Evolutionary conservation across 2,329 filamentous ascomycete genomes (phyloP).

Genomic region (Clonostachys rhizophaga): DNA sequence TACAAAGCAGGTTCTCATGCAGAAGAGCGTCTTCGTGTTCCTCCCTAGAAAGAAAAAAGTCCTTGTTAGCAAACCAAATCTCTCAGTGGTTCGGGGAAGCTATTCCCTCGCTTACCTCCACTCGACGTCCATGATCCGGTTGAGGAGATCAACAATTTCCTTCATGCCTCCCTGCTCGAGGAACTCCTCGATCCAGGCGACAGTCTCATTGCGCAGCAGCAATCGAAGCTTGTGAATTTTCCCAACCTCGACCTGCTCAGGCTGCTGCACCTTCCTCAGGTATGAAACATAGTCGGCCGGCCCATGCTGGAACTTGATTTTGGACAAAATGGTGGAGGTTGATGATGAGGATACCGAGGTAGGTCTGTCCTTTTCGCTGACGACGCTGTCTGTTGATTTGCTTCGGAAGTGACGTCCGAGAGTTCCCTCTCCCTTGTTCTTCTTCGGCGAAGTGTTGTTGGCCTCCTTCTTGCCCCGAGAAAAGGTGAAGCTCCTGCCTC

Average conservation of each 20-base stretch:
- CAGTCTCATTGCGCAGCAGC: conserved; percentile 87
- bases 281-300: conserved; percentile 86
- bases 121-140: conserved; percentile 91
- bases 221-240: conserved; percentile 90
- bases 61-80: conserved; percentile 7
- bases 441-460: conserved; percentile 63
- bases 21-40: conserved; percentile 93
- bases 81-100: too few relatives aligned
- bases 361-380: conserved; percentile 53
- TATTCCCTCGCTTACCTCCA: conserved; percentile 66
- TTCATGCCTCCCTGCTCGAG: conserved; percentile 87
- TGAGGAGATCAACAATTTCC: conserved; percentile 79
- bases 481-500: conserved; percentile 66
- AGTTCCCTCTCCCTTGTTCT: conserved; percentile 62
- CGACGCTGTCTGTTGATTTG: conserved; percentile 68
- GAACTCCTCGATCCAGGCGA: conserved; percentile 92
- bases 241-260: conserved; percentile 84
- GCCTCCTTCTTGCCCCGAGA: conserved; percentile 54
- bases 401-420: conserved; percentile 61
- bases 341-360: conserved; percentile 47
- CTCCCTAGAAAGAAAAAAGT: conserved; percentile 50
- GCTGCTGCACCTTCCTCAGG: conserved; percentile 74
- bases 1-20: conserved; percentile 85
- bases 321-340: conserved; percentile 55
- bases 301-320: conserved; percentile 68